phyloP scores from a whole-genome alignment of 2,329 filamentous ascomycete genomes.

The Fusarium sp. region DNA sequence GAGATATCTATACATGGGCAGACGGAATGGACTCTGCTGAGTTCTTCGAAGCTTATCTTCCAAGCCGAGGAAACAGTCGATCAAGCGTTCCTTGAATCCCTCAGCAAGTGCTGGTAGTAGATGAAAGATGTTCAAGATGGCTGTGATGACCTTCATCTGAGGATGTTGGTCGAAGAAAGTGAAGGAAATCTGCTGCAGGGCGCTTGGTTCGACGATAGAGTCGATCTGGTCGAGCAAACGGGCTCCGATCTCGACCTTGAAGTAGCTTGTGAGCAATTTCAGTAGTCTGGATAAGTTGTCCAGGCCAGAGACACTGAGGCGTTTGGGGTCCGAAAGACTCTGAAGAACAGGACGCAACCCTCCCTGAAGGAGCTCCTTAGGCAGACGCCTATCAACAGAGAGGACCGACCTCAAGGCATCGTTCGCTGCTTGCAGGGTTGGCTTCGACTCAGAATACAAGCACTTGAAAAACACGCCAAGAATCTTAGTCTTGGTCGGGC shows the following conservation, averaged over 20 bases:
- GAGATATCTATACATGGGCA: conserved; percentile 90
- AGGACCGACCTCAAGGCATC: conserved; percentile 89
- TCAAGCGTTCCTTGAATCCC: conserved; percentile 89
- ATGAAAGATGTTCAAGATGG: conserved; percentile 97
- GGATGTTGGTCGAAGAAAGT: conserved; percentile 92
- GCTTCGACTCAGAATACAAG: conserved; percentile 90
- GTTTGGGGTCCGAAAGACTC: conserved; percentile 93
- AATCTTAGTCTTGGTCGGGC: conserved; percentile 75
- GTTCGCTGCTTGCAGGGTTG: conserved; percentile 94
- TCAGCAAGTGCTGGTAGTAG: conserved; percentile 92
- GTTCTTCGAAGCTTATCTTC: conserved; percentile 89
- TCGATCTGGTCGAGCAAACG: conserved; percentile 95
- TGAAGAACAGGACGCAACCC: conserved; percentile 95
- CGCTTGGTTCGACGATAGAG: conserved; percentile 82
- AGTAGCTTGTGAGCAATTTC: conserved; percentile 95
- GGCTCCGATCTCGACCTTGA: conserved; percentile 97
- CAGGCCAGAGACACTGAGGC: conserved; percentile 87
- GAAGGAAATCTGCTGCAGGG: conserved; percentile 92
- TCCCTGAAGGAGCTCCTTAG: conserved; percentile 94
- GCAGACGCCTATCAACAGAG: conserved; percentile 88
- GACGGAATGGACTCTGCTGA: conserved; percentile 89
- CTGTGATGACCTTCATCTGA: conserved; percentile 93
- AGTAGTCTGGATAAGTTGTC: conserved; percentile 91
- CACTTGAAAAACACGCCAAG: conserved; percentile 98
- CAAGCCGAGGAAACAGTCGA: conserved; percentile 89